These are phyloP conservation scores for Coemansia sp. DNA, from an alignment of 192 early-diverging fungal species.

Conservation along the genomic window DNA sequence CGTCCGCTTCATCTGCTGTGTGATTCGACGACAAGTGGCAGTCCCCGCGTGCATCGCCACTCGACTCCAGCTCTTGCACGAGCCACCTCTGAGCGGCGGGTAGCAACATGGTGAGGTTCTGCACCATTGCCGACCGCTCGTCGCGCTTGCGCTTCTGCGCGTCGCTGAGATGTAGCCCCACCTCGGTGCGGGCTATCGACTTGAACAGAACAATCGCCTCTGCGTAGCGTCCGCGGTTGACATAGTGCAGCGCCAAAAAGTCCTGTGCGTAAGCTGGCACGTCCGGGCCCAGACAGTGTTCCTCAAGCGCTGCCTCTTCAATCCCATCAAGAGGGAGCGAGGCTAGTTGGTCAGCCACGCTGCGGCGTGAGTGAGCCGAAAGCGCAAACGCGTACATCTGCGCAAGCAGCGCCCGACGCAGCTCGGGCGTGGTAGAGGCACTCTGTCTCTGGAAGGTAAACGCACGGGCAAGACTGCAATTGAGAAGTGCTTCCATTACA, in stretches of 20 bases:
- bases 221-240: constrained; percentile 44
- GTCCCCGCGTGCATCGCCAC: not conserved
- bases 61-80: constrained; percentile 27
- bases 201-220: constrained; percentile 51
- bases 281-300: constrained; percentile 22
- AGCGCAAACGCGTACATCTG: constrained; percentile 50
- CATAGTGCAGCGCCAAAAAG: constrained; percentile 53
- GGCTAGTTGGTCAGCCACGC: constrained; percentile 28
- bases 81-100: constrained; percentile 43
- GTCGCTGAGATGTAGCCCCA: constrained; percentile 2
- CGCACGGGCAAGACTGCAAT: constrained; percentile 42
- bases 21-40: not conserved
- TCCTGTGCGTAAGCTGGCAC: constrained; percentile 29
- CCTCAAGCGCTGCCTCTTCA: constrained; percentile 37
- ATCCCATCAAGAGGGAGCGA: constrained; percentile 33
- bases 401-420: constrained; percentile 38
- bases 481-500: constrained; percentile 42
- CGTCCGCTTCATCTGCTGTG: not conserved
- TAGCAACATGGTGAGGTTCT: constrained; percentile 43
- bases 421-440: constrained; percentile 6
- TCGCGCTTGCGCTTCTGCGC: constrained; percentile 33
- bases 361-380: constrained; percentile 18
- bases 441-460: constrained; percentile 48
- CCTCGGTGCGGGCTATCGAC: constrained; percentile 16
- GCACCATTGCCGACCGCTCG: constrained; percentile 39